These are phyloP conservation scores for Cercospora sp. DNA, from an alignment of 2,329 filamentous ascomycete species.

Conservation along the genomic window DNA sequence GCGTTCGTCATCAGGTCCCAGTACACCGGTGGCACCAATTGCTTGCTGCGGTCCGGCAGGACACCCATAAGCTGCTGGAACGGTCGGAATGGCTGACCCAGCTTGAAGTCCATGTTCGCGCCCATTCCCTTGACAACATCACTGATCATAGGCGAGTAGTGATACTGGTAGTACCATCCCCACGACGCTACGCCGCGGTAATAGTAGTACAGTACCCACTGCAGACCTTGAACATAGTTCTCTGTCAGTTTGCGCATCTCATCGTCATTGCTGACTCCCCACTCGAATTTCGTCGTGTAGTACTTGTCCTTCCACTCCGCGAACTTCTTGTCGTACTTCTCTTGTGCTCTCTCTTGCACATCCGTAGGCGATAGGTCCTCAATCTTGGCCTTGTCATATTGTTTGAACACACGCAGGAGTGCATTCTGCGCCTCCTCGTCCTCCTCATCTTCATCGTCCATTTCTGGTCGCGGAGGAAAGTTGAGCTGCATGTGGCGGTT, in stretches of 20 bases:
- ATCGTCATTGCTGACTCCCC: constrained; percentile 76
- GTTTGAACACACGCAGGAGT: constrained; percentile 79
- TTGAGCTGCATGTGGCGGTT: constrained; percentile 66
- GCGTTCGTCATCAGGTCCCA: constrained; percentile 90
- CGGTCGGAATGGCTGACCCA: constrained; percentile 91
- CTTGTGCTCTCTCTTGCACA: constrained; percentile 73
- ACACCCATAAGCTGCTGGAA: constrained; percentile 99
- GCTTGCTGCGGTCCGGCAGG: constrained; percentile 93
- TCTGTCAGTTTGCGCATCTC: constrained; percentile 82
- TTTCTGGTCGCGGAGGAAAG: constrained; percentile 55
- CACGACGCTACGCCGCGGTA: constrained; percentile 96
- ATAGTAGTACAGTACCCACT: constrained; percentile 98
- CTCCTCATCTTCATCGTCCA: constrained; percentile 64
- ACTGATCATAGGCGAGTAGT: constrained; percentile 96
- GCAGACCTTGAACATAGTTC: constrained; percentile 95
- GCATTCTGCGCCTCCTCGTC: constrained; percentile 85
- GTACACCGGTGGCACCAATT: constrained; percentile 85
- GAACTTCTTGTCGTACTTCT: constrained; percentile 89
- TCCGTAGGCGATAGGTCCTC: constrained; percentile 78
- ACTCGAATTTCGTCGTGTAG: constrained; percentile 87
- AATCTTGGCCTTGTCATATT: constrained; percentile 86
- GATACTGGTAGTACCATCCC: constrained; percentile 97
- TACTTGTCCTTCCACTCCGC: constrained; percentile 91
- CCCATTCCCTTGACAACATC: constrained; percentile 86
- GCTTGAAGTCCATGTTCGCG: constrained; percentile 85